Evolutionary conservation across 192 early-diverging fungal genomes (phyloP), one percentile per base, ranked within the genome.

Genomic region (Pilaira anomala): DNA sequence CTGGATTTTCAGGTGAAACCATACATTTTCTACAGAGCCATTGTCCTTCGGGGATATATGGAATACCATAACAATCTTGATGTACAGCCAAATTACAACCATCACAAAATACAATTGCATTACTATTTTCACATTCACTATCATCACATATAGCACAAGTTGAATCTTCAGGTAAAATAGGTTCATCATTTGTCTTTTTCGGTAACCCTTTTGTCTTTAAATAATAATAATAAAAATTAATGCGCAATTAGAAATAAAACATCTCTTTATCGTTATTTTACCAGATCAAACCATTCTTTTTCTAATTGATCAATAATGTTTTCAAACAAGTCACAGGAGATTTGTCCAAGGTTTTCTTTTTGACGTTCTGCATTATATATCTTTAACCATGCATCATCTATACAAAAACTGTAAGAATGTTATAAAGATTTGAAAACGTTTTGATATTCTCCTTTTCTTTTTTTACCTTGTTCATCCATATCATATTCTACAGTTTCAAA

Each of bases 31-130:
- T 86, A 65, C 97, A 99, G 25, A 99, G 79, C 97, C 97, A 99
- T 73, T 97, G 96, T 11, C 96, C 97, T 80, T 99, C 97, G 9
- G 97, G 97, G 53, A 99, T 97, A 72, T 91, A 98, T 1, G 97
- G 96, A 44, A 99, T 87, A 21, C 97, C 97, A 74, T 99, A 99
- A 73, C 97, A 99, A 72, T 98, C 88, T 82, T 99, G 97, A 80
- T 99, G 97, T 8, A 99, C 97, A 2, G 96, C 96, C 52, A 99
- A 72, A 71, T 99, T 96, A 73, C 97, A 99, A 0, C 97, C 97
- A 76, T 99, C 97, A 79, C 97, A 99, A 67, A 97, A 99, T 6
- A 99, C 97, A 53, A 99, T 99, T 0, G 94, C 96, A 69, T 99
- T 99, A 71, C 90, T 89, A 72, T 99, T 99, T 78, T 99, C 97